Percentiles rank a stretch among this genome's conserved stretches.
Conservation (phyloP, 1,284 basidiomycete genomes). For the Porphyrellus sp. region DNA sequence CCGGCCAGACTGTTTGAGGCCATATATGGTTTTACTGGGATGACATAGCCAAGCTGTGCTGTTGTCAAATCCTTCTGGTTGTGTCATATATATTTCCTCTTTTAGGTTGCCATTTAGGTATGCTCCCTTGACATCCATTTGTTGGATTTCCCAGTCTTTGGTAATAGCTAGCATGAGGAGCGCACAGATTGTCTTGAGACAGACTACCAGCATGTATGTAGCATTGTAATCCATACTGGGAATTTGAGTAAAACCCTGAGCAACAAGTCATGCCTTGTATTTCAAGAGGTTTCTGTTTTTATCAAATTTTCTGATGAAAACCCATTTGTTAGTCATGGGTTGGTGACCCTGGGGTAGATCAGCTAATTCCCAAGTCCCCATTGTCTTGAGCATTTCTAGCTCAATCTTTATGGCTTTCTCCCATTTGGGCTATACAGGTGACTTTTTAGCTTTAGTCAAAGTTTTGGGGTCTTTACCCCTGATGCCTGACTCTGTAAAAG, state of each 20-base stretch:
- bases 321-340: background rate
- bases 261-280: background rate
- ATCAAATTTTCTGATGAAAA: background rate
- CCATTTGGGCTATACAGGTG: background rate
- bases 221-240: background rate
- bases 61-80: background rate
- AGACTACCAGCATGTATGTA: background rate
- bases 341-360: background rate
- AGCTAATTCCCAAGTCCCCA: background rate
- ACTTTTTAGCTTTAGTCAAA: background rate
- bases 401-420: background rate
- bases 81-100: constrained; percentile 10
- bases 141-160: constrained; percentile 2
- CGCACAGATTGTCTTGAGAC: background rate
- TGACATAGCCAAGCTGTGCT: constrained; percentile 2
- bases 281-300: background rate
- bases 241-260: background rate
- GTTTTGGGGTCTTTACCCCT: background rate
- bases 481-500: no score
- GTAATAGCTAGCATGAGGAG: background rate
- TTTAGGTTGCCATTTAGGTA: background rate
- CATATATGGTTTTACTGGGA: background rate
- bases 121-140: background rate
- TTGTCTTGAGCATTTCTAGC: background rate
- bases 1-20: constrained; percentile 2